Base-by-base conservation (phyloP, 1,284 basidiomycete species). In the Waitea zeae region DNA sequence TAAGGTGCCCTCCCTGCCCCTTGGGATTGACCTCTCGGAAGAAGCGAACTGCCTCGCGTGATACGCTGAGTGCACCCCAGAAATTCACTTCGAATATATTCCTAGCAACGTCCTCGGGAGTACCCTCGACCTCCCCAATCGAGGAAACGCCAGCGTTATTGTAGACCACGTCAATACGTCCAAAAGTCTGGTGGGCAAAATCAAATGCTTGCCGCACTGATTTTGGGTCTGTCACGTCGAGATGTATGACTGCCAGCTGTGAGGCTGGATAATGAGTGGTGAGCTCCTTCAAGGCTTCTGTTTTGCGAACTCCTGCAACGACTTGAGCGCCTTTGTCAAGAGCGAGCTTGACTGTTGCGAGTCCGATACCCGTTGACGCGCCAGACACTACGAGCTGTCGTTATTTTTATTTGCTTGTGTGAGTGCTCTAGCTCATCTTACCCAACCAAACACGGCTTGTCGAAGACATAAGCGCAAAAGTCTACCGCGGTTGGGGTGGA, bases 11-110 rank as follows among this genome's bases (percentile, higher is more conserved):
- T 7, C 55, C 57, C 1, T 38, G 22, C 3, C 37, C 40, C 3
- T 52, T 52, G 5, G 45, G 48, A 39, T 60, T 56, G 0, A 49
- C 49, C n/a, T 61, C 59, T 20, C 61, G 50, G 41, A 61, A 57
- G 34, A 53, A 44, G 20, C 43, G 35, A 17, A 61, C 41, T 52
- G 11, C 45, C 36, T 48, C 41, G 27, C 39, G 37, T 12, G 38
- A 30, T 13, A 50, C 42, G 17, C 45, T 37, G 31, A 37, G 36
- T 12, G 47, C 41, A n/a, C 48, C 47, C 47, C 46, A 50, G 36
- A 47, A 50, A 37, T 44, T 40, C 17, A 39, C 38, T 22, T 49
- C 46, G 33, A 50, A 46, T 35, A 46, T 17, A 12, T 24, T 33
- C 1, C 44, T 38, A 1, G 47, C 46, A 20, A 22, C 37, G 5